phyloP scores from a whole-genome alignment of 2,329 filamentous ascomycete species.

The Calonectria hongkongensis region DNA sequence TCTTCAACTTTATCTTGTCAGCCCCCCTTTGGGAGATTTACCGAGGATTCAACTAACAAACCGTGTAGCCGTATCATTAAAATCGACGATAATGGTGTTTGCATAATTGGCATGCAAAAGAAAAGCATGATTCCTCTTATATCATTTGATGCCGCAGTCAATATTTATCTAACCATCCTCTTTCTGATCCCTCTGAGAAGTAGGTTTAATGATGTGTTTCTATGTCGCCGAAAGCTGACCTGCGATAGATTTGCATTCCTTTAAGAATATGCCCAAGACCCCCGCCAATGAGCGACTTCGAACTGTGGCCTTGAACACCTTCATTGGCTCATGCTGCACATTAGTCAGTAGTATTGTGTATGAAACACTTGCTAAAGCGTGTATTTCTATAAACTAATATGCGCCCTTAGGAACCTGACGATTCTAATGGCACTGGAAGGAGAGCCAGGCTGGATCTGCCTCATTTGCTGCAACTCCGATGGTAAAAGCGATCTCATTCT shows the following conservation, averaged over 20 bases:
- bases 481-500: conserved; percentile 59
- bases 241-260: conserved; percentile 71
- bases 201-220: neutral
- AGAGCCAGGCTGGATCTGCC: conserved; percentile 79
- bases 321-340: conserved; percentile 75
- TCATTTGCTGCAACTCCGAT: conserved; percentile 79
- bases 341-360: conserved; percentile 75
- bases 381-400: conserved; percentile 28
- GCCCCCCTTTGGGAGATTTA: neutral
- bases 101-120: conserved; percentile 30
- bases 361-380: conserved; percentile 42
- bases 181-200: conserved; percentile 31
- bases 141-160: conserved; percentile 11
- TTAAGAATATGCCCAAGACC: conserved; percentile 66
- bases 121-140: conserved; percentile 23
- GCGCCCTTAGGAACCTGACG: conserved; percentile 70
- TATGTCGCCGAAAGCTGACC: neutral
- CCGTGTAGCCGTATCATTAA: conserved; percentile 3
- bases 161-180: conserved; percentile 28
- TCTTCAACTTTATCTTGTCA: conserved; percentile 30
- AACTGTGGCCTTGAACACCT: conserved; percentile 73
- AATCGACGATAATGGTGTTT: conserved; percentile 20
- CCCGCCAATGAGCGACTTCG: conserved; percentile 66
- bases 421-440: conserved; percentile 75
- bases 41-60: neutral